Conservation (phyloP, 768 basidiomycete genomes). For the Coprinopsis sp. region DNA sequence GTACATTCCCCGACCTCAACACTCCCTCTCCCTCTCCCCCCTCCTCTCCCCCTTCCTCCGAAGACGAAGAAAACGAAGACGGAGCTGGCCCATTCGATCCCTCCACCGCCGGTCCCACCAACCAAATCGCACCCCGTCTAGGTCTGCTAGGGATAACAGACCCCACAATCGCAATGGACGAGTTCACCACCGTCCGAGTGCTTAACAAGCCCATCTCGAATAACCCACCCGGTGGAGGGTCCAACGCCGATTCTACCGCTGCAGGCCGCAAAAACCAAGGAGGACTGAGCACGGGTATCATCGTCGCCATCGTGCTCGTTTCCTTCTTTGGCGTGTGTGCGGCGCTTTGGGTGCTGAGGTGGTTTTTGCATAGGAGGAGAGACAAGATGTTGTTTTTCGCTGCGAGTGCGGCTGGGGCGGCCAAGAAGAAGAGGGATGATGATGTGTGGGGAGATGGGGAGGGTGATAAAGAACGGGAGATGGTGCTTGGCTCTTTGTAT, state of each 20-base stretch:
- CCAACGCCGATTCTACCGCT: neutral
- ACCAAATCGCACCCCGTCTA: constrained; percentile 38
- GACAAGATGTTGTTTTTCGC: no score
- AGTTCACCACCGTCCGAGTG: constrained; percentile 69
- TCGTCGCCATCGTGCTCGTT: constrained; percentile 55
- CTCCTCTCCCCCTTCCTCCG: neutral
- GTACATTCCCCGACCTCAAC: constrained; percentile 35
- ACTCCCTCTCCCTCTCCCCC: no score
- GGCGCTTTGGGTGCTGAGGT: constrained; percentile 50
- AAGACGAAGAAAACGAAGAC: neutral
- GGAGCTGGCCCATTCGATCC: neutral
- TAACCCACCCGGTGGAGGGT: constrained; percentile 5
- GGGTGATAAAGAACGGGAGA: no score
- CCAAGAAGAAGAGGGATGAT: no score
- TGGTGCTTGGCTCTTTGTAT: no score
- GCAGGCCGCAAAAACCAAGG: constrained; percentile 21
- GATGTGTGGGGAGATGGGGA: no score
- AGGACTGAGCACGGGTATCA: constrained; percentile 53
- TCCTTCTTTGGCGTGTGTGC: constrained; percentile 56
- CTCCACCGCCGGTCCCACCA: neutral
- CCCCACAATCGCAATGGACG: constrained; percentile 51
- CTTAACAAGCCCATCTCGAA: constrained; percentile 49
- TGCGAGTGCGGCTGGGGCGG: no score
- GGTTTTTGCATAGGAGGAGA: constrained; percentile 40
- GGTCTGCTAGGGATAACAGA: constrained; percentile 66